Conservation (phyloP, 177 flowering plant genomes). For the Telopea speciosissima region DNA sequence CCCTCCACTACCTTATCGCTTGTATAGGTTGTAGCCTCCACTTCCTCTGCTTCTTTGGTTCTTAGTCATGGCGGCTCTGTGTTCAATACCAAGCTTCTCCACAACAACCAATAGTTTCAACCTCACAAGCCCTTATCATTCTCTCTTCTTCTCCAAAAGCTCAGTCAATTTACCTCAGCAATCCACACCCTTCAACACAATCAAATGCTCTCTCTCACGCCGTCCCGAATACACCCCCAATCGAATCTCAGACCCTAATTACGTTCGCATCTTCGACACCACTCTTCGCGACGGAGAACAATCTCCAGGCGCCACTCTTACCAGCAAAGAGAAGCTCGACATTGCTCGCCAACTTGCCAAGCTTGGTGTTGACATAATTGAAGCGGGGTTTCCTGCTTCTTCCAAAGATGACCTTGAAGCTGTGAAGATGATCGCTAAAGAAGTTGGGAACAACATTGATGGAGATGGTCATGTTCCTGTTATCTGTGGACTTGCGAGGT, state of each 20-base stretch:
- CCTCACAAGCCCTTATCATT: too few relatives aligned
- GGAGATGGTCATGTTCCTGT: conserved; percentile 75
- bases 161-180: too few relatives aligned
- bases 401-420: conserved; percentile 78
- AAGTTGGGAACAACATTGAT: conserved; percentile 58
- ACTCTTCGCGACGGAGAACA: conserved; percentile 98
- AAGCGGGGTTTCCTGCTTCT: conserved; percentile 93
- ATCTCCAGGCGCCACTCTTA: conserved; percentile 93
- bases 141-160: too few relatives aligned
- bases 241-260: conserved; percentile 67
- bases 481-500: conserved; percentile 83
- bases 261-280: conserved; percentile 90
- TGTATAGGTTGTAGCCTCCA: too few relatives aligned
- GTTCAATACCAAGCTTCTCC: too few relatives aligned
- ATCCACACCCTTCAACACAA: too few relatives aligned
- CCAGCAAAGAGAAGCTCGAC: conserved; percentile 78
- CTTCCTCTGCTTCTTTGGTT: too few relatives aligned
- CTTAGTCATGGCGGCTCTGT: too few relatives aligned
- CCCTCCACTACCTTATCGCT: too few relatives aligned
- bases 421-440: conserved; percentile 59
- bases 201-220: neutral
- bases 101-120: too few relatives aligned
- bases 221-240: conserved; percentile 73
- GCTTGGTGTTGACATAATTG: conserved; percentile 89
- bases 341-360: conserved; percentile 79